Evolutionary conservation across 306 rosid genomes (phyloP), one percentile per base, ranked within the genome.

Genomic region (Fragaria iinumae): DNA sequence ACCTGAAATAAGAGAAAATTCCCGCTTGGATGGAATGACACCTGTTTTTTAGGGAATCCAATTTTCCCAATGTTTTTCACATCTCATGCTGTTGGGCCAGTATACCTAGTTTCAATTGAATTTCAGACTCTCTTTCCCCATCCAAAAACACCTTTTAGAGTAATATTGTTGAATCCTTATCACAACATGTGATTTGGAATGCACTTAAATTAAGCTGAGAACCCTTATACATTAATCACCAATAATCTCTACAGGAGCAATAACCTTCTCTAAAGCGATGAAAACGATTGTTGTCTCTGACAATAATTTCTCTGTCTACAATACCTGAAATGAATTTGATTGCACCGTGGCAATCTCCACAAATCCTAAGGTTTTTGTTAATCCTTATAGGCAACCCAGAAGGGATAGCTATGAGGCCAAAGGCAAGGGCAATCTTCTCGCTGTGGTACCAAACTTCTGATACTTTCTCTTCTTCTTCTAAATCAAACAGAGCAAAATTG

Each of bases 321-420:
- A 90, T 90, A 62, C 86, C 83, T 34, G 93, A 93, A 25, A 87
- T 84, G 84, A 82, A 81, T 79, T 81, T 84, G 72, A 84, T 75
- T 62, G 81, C 83, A 72, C 85, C 72, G 53, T 84, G 88, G 81
- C 85, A 84, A 77, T 84, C 88, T 36, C 79, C 88, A 45, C 85
- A 81, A 32, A 84, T 84, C 73, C 83, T 78, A 67, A 85, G 94
- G 78, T 89, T 90, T 79, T 93, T 90, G 49, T 89, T 86, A 73
- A 90, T 89, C 43, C 96, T 76, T 74, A 89, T 83, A 0, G 97
- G 92, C n/a, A 89, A 80, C 25, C 80, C 73, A 2, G 59, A 80
- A 79, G 97, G n/a, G 85, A 90, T 86, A 49, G 96, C 83, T 69
- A 92, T 73, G 77, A 90, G 96, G 65, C 93, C 96, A 71, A 88